Conservation (phyloP, 2,329 filamentous ascomycete genomes). For the Aspergillus sp. region DNA sequence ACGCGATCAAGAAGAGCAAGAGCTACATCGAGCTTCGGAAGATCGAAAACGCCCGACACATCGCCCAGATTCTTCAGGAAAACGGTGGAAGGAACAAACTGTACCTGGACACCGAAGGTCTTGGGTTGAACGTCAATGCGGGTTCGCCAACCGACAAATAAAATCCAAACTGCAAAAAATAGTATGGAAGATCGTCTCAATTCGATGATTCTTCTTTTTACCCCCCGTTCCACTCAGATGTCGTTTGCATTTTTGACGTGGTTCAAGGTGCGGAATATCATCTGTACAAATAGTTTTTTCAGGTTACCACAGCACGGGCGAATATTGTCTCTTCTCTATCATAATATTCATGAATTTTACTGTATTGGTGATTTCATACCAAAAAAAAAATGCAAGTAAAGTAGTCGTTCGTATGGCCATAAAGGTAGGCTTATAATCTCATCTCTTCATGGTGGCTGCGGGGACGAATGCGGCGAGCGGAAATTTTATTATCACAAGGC, state of each 20-base stretch:
- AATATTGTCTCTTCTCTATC: constrained; percentile 36
- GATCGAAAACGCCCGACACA: constrained; percentile 91
- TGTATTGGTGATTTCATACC: background rate
- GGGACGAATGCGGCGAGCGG: constrained; percentile 32
- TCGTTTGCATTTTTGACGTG: constrained; percentile 8
- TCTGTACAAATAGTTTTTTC: constrained; percentile 40
- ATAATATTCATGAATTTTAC: background rate
- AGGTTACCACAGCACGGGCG: constrained; percentile 27
- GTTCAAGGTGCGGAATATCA: constrained; percentile 21
- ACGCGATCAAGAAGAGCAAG: constrained; percentile 99
- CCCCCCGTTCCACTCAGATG: constrained; percentile 8
- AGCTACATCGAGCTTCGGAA: constrained; percentile 96
- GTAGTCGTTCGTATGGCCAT: background rate
- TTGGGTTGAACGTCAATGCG: constrained; percentile 79
- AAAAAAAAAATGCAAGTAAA: background rate
- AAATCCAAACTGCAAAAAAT: constrained; percentile 9
- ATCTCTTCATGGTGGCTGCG: constrained; percentile 13
- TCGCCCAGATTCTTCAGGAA: constrained; percentile 86
- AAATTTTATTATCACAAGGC: constrained; percentile 26
- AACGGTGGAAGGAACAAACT: constrained; percentile 86
- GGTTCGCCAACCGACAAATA: constrained; percentile 31
- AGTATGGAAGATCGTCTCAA: background rate
- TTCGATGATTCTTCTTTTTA: background rate
- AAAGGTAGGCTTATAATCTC: background rate
- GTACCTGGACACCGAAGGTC: constrained; percentile 84